A percentile compares a stretch with the other conserved stretches of the same genome.
Evolutionary conservation across 1,284 basidiomycete genomes (phyloP).

Genomic region (Rhizoctonia solani): DNA sequence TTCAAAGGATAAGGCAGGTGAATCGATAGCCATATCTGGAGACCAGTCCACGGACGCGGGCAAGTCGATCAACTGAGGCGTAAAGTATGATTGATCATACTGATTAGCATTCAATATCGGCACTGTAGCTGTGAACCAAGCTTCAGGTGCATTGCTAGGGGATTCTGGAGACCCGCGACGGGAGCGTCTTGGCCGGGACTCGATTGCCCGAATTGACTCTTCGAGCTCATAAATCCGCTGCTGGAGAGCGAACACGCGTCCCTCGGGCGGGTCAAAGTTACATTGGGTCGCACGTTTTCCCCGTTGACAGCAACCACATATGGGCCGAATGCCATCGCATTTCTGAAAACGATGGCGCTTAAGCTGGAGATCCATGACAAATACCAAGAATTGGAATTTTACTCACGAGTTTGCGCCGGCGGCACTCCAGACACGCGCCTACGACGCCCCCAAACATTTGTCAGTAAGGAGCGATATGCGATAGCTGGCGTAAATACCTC

Average conservation of each 20-base stretch:
- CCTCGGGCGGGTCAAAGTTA: slow-evolving; percentile 23
- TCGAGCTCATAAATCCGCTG: slow-evolving; percentile 22
- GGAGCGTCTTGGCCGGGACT: slow-evolving; percentile 15
- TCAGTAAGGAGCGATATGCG: no score
- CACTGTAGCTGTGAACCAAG: background rate
- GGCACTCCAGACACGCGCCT: slow-evolving; percentile 25
- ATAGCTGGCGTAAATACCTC: no score
- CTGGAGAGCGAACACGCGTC: slow-evolving; percentile 14
- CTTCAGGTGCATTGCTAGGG: background rate
- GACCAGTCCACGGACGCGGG: slow-evolving; percentile 28
- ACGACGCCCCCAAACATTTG: no score
- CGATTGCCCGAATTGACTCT: slow-evolving; percentile 12
- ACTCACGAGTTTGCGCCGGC: slow-evolving; percentile 22
- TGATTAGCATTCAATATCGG: background rate
- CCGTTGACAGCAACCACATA: slow-evolving; percentile 24
- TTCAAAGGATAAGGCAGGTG: slow-evolving; percentile 14
- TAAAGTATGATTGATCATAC: background rate
- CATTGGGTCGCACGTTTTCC: background rate
- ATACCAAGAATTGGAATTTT: background rate
- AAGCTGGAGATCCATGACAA: background rate
- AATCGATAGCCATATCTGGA: slow-evolving; percentile 4
- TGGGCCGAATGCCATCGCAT: slow-evolving; percentile 18
- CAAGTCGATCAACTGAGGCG: slow-evolving; percentile 9
- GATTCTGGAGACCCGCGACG: background rate
- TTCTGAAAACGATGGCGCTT: background rate